Evolutionary conservation across 257 asterid species (phyloP).

Genomic region (Przewalskia tangutica): DNA sequence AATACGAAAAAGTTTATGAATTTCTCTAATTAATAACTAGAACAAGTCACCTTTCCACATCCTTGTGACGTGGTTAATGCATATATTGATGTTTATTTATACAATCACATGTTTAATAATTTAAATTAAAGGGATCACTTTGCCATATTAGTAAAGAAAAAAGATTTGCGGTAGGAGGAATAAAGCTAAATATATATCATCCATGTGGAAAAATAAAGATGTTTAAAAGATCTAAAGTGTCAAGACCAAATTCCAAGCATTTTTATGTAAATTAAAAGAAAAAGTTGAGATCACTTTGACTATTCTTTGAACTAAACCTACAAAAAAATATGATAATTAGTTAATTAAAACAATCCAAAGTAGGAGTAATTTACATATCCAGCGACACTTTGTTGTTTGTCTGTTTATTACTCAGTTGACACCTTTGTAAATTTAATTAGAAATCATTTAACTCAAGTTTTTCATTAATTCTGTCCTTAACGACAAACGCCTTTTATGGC

Average conservation of each 20-base stretch:
- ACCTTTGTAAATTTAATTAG: neutral
- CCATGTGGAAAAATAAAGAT: neutral
- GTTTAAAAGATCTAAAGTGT: neutral
- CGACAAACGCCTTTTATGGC: neutral
- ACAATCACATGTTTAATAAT: neutral
- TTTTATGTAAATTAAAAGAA: neutral
- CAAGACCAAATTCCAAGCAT: neutral
- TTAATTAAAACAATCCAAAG: neutral
- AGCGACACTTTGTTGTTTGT: neutral
- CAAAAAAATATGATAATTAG: neutral
- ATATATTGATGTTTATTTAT: neutral
- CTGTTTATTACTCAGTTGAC: neutral
- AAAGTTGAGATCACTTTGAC: neutral
- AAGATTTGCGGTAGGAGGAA: neutral
- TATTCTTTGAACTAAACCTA: neutral
- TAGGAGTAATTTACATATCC: neutral
- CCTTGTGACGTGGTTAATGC: neutral
- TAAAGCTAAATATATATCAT: neutral
- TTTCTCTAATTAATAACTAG: neutral
- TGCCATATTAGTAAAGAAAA: neutral
- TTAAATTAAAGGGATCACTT: neutral
- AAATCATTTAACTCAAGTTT: neutral
- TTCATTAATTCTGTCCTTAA: too few species aligned
- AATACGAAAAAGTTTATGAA: neutral
- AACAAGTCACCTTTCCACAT: neutral